Evolutionary conservation across 495 filamentous ascomycete species (phyloP).

Genomic region (Usnea hakonensis): DNA sequence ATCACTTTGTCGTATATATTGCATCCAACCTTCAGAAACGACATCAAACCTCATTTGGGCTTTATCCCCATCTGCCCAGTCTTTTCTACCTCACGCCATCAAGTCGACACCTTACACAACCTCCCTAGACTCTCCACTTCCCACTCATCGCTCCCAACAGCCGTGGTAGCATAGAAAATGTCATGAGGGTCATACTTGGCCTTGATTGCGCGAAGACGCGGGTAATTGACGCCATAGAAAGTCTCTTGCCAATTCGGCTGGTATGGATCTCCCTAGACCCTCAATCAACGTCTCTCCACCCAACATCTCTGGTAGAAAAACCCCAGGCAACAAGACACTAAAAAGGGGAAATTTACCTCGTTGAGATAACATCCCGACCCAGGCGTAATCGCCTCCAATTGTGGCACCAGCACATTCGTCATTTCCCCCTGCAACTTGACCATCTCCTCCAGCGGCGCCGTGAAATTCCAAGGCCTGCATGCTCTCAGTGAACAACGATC

Average conservation of each 20-base stretch:
- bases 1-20: too few relatives aligned
- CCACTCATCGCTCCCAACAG: slow-evolving; percentile 50
- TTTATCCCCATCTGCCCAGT: neutral
- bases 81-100: neutral
- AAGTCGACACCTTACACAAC: slow-evolving; percentile 24
- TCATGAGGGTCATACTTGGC: slow-evolving; percentile 45
- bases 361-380: slow-evolving; percentile 39
- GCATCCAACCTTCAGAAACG: too few relatives aligned
- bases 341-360: too few relatives aligned
- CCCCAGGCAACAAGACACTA: too few relatives aligned
- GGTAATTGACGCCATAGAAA: slow-evolving; percentile 55
- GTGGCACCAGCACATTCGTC: slow-evolving; percentile 12
- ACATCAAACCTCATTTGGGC: too few relatives aligned
- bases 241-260: slow-evolving; percentile 56
- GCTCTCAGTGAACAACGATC: too few relatives aligned
- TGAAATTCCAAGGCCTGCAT: slow-evolving; percentile 7
- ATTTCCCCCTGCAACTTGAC: slow-evolving; percentile 5
- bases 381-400: slow-evolving; percentile 28
- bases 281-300: neutral
- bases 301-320: neutral
- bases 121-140: slow-evolving; percentile 28
- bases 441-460: slow-evolving; percentile 4
- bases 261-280: slow-evolving; percentile 39
- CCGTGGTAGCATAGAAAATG: slow-evolving; percentile 48
- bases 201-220: slow-evolving; percentile 43